Conservation (phyloP, 139 green algal genomes). For the Chlorella vulgaris region DNA sequence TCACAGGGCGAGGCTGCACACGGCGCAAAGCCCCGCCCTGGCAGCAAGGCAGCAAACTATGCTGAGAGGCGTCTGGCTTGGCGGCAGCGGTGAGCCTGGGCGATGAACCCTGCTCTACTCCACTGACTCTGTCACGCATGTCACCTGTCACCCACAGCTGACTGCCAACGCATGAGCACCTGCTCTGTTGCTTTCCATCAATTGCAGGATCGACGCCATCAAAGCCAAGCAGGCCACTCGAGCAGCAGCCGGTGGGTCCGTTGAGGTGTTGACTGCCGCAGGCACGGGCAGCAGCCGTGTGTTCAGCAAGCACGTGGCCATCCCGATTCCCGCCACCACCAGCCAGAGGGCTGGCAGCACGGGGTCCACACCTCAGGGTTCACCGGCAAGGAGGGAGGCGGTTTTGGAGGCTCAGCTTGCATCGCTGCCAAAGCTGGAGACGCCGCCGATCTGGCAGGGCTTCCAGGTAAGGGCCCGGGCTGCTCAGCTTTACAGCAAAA, state of each 20-base stretch:
- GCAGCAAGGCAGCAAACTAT: constrained; percentile 24
- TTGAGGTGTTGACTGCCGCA: not conserved
- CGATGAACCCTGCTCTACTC: not conserved
- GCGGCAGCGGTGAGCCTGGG: constrained; percentile 14
- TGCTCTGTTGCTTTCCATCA: not conserved
- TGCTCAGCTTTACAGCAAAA: not conserved
- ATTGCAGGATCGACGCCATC: constrained; percentile 25
- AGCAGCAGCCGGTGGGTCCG: not conserved
- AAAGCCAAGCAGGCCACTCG: constrained; percentile 28
- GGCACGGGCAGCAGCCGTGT: not conserved
- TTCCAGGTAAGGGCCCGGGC: constrained; percentile 1
- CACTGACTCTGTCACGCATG: not conserved
- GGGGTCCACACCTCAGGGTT: constrained; percentile 14
- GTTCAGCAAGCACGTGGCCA: constrained; percentile 25
- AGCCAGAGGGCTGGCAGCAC: not conserved
- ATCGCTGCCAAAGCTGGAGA: constrained; percentile 11
- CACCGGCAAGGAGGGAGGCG: not conserved
- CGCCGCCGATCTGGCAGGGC: constrained; percentile 23
- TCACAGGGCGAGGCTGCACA: too few relatives aligned
- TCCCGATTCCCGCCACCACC: not conserved
- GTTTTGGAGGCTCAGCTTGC: not conserved
- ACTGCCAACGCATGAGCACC: too few relatives aligned
- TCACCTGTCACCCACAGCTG: not conserved
- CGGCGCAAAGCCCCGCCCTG: too few relatives aligned
- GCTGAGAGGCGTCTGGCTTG: constrained; percentile 10